Evolutionary conservation across 768 basidiomycete genomes (phyloP).

Genomic region (Hortiboletus flavorubellus): DNA sequence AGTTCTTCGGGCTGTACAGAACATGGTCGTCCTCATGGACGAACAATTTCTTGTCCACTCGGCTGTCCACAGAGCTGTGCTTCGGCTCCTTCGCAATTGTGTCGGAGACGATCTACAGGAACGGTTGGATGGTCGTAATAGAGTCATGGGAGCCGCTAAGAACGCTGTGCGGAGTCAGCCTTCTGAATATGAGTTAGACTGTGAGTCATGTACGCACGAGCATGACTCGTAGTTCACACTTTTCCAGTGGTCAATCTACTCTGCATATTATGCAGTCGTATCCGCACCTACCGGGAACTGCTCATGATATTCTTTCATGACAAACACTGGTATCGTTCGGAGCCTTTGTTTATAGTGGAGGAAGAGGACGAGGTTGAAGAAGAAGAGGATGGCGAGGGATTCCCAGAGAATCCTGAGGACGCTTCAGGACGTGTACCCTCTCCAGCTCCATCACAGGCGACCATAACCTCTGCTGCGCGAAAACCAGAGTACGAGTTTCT

Average conservation of each 20-base stretch:
- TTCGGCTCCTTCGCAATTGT: slow-evolving; percentile 80
- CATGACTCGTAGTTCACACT: slow-evolving; percentile 4
- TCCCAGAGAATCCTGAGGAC: slow-evolving; percentile 4
- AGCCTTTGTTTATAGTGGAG: slow-evolving; percentile 70
- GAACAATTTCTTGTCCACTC: slow-evolving; percentile 93
- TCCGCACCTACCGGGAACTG: slow-evolving; percentile 82
- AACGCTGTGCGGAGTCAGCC: slow-evolving; percentile 63
- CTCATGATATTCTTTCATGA: slow-evolving; percentile 98
- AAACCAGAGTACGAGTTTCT: slow-evolving; percentile 94
- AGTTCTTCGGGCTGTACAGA: slow-evolving; percentile 81
- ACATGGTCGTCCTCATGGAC: slow-evolving; percentile 88
- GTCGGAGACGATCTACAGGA: slow-evolving; percentile 92
- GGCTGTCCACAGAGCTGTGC: slow-evolving; percentile 83
- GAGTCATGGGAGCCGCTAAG: slow-evolving; percentile 82
- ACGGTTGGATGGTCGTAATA: slow-evolving; percentile 71
- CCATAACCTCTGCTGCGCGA: slow-evolving; percentile 51
- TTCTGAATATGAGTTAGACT: slow-evolving; percentile 87
- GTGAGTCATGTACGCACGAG: slow-evolving; percentile 44
- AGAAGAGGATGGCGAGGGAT: slow-evolving; percentile 39
- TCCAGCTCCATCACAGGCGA: slow-evolving; percentile 59
- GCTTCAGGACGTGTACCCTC: slow-evolving; percentile 40
- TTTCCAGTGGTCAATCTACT: slow-evolving; percentile 81
- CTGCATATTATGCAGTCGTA: slow-evolving; percentile 89
- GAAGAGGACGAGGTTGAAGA: slow-evolving; percentile 69
- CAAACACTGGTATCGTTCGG: slow-evolving; percentile 80